Evolutionary conservation across 768 basidiomycete species (phyloP), one percentile per base, ranked within the genome.

Genomic region (Trametes villosa): DNA sequence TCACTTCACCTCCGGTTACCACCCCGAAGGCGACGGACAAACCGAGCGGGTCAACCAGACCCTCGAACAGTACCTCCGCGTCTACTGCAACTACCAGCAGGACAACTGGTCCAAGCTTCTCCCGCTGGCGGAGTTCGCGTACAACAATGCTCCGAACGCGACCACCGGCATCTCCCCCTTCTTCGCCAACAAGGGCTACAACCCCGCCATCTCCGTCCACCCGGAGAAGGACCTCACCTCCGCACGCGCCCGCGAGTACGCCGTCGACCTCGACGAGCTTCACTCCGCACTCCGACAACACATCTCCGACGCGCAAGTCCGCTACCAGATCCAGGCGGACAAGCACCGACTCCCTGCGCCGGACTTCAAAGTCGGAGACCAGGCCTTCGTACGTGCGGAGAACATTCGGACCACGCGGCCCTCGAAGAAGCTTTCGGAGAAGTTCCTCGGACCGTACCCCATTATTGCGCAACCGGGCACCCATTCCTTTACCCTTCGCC

Each of bases 321-420:
- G 46, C n/a, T 66, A 69, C 50, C n/a, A n/a, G n/a, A n/a, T n/a
- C n/a, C n/a, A n/a, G n/a, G 62, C 60, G 11, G 59, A 68, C 55
- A 49, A 51, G 27, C 53, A 50, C 27, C 20, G 29, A 2, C 38
- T 59, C 27, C 57, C 48, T 1, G 49, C 48, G 1, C 57, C 49
- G 22, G 49, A 52, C 33, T 59, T 59, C 48, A 27, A 42, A n/a
- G 40, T 52, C 27, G 41, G 40, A 50, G 48, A 59, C 38, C 13
- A 17, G 3, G 30, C 36, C 9, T 51, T 26, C 31, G 48, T 51
- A 48, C 33, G 2, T 17, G n/a, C n/a, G n/a, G n/a, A n/a, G n/a
- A n/a, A n/a, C n/a, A n/a, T n/a, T n/a, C n/a, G n/a, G n/a, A n/a
- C n/a, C n/a, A n/a, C n/a, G n/a, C n/a, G n/a, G n/a, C n/a, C n/a